Conservation (phyloP, 805 yeast genomes). For the Spathaspora arborariae region DNA sequence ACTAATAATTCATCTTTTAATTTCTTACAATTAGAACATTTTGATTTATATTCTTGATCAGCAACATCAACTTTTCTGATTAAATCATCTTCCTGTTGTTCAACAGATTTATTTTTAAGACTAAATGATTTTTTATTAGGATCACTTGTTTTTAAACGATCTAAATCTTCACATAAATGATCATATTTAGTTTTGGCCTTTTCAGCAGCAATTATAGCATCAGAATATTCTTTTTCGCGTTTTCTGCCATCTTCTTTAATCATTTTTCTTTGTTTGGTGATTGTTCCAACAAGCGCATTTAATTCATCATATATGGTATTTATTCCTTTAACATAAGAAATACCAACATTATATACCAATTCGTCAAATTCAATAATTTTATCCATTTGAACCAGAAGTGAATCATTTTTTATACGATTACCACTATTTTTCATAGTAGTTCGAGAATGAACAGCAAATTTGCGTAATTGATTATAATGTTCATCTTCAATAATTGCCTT, state of each 20-base stretch:
- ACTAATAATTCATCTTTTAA: constrained; percentile 69
- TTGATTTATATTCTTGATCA: constrained; percentile 80
- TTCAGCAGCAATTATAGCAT: constrained; percentile 79
- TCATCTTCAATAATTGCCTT: constrained; percentile 77
- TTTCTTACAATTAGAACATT: constrained; percentile 68
- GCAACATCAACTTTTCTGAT: constrained; percentile 76
- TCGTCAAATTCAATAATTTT: constrained; percentile 76
- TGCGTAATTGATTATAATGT: constrained; percentile 68
- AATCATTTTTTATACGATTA: constrained; percentile 50
- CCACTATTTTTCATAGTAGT: constrained; percentile 42
- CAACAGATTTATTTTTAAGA: constrained; percentile 72
- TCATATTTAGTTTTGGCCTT: constrained; percentile 77
- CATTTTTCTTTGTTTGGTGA: constrained; percentile 68
- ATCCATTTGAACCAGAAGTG: constrained; percentile 64
- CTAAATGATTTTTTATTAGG: constrained; percentile 82
- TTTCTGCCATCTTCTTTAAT: constrained; percentile 79
- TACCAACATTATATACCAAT: constrained; percentile 61
- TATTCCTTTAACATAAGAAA: constrained; percentile 73
- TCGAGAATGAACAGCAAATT: constrained; percentile 58
- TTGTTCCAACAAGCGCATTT: constrained; percentile 61
- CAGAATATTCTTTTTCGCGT: constrained; percentile 79
- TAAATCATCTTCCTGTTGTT: constrained; percentile 89
- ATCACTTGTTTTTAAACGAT: constrained; percentile 73
- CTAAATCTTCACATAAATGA: constrained; percentile 81
- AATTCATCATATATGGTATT: constrained; percentile 86